Evolutionary conservation across 805 yeast species (phyloP).

Genomic region (Zygosaccharomyces bisporus): DNA sequence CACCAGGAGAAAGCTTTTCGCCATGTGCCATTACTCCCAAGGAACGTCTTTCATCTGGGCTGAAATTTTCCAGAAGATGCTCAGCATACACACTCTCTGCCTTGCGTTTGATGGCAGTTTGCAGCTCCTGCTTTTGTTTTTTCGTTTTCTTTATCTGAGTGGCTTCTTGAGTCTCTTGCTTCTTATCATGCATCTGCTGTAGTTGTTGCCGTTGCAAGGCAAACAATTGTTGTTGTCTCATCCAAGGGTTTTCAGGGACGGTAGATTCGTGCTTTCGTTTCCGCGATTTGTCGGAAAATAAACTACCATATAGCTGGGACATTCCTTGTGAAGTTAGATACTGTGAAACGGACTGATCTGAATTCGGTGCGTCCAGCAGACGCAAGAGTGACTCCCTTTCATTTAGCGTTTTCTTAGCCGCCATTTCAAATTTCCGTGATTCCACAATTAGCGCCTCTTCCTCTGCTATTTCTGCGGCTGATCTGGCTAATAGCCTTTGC

Average conservation of each 20-base stretch:
- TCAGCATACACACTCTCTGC: constrained; percentile 37
- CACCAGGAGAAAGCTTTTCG: constrained; percentile 73
- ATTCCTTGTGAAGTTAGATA: constrained; percentile 84
- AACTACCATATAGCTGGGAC: constrained; percentile 74
- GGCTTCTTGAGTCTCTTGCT: constrained; percentile 13
- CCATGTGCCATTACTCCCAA: constrained; percentile 80
- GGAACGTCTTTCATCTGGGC: constrained; percentile 75
- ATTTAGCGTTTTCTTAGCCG: constrained; percentile 80
- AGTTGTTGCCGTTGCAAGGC: constrained; percentile 36
- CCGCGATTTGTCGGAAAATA: constrained; percentile 64
- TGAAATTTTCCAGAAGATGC: constrained; percentile 41
- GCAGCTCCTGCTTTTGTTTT: constrained; percentile 33
- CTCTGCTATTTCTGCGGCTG: constrained; percentile 97
- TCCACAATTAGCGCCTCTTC: constrained; percentile 93
- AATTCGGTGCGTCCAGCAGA: constrained; percentile 81
- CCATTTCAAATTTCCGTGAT: constrained; percentile 85
- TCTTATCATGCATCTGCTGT: constrained; percentile 27
- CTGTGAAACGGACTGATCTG: constrained; percentile 69
- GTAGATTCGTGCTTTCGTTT: constrained; percentile 43
- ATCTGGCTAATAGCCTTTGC: constrained; percentile 68
- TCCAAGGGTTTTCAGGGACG: constrained; percentile 44
- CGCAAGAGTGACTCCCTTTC: constrained; percentile 79
- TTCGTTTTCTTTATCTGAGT: constrained; percentile 28
- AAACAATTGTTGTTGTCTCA: constrained; percentile 42
- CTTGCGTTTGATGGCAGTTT: constrained; percentile 30